Evolutionary conservation across 768 basidiomycete genomes (phyloP).

Genomic region (Mycena venus): DNA sequence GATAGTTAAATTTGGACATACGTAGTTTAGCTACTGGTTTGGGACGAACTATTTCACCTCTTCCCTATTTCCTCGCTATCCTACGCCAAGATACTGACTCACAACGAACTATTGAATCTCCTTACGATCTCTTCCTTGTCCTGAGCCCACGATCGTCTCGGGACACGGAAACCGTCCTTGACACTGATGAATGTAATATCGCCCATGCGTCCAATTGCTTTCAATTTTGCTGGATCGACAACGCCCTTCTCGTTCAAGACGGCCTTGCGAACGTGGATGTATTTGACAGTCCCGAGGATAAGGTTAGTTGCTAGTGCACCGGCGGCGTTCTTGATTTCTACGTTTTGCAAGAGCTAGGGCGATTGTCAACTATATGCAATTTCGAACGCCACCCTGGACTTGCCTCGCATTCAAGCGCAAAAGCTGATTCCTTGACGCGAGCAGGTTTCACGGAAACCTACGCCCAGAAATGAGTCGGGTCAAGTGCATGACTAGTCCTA

Average conservation of each 20-base stretch:
- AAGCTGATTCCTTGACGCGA: constrained; percentile 74
- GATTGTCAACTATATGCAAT: constrained; percentile 36
- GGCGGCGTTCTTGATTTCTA: constrained; percentile 57
- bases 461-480: constrained; percentile 26
- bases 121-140: constrained; percentile 68
- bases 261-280: constrained; percentile 70
- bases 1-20: not conserved
- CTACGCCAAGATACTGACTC: too few species aligned
- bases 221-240: constrained; percentile 63
- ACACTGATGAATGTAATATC: constrained; percentile 61
- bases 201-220: constrained; percentile 65
- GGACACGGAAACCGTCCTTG: constrained; percentile 67
- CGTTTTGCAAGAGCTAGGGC: constrained; percentile 57
- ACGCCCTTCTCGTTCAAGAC: constrained; percentile 56
- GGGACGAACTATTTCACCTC: not conserved
- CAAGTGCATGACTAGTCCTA: not conserved
- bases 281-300: constrained; percentile 67
- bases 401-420: constrained; percentile 73
- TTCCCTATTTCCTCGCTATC: too few species aligned
- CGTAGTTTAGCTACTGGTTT: not conserved
- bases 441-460: constrained; percentile 63
- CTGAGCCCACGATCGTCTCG: constrained; percentile 64
- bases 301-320: constrained; percentile 55
- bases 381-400: not conserved
- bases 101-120: constrained; percentile 46